Evolutionary conservation across 345 rosid genomes (phyloP).

Genomic region (Balakata baccata): DNA sequence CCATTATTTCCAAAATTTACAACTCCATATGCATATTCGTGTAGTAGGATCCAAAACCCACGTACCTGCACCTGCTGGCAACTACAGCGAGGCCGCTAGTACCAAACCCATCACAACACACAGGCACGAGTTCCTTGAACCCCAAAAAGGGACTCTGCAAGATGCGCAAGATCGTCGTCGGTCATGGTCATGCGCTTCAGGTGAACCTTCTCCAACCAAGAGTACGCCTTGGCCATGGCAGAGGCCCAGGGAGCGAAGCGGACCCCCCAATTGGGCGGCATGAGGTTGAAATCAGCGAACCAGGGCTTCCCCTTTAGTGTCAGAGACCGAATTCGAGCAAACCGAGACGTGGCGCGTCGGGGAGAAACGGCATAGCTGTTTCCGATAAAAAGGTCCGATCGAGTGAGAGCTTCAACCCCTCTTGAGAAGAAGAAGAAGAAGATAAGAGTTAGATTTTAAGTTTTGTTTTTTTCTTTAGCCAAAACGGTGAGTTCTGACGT

Average conservation of each 20-base stretch:
- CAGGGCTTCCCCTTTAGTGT: slow-evolving; percentile 81
- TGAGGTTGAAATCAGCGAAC: slow-evolving; percentile 84
- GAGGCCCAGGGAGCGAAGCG: slow-evolving; percentile 64
- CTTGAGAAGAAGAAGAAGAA: too few relatives aligned
- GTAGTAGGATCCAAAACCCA: not conserved
- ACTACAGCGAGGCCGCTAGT: slow-evolving; percentile 70
- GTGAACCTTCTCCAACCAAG: slow-evolving; percentile 70
- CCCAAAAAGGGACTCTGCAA: slow-evolving; percentile 54
- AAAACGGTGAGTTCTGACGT: too few relatives aligned
- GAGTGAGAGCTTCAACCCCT: slow-evolving; percentile 67
- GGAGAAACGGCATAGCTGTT: slow-evolving; percentile 86
- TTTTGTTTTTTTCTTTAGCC: too few relatives aligned
- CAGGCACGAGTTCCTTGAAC: slow-evolving; percentile 68
- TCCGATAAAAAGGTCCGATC: slow-evolving; percentile 77
- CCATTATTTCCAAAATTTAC: not conserved
- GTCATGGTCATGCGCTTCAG: slow-evolving; percentile 85
- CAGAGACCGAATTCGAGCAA: slow-evolving; percentile 56
- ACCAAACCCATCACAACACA: slow-evolving; percentile 89
- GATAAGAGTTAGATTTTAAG: too few relatives aligned
- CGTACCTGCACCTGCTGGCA: slow-evolving; percentile 76
- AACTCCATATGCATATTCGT: too few relatives aligned
- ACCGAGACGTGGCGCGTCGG: slow-evolving; percentile 50
- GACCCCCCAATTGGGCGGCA: slow-evolving; percentile 87
- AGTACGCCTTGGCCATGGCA: slow-evolving; percentile 52
- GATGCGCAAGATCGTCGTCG: slow-evolving; percentile 59